Percentiles rank a stretch among this genome's conserved stretches.
These are phyloP conservation scores for Paraconiothyrium brasiliense DNA, from an alignment of 2,329 filamentous ascomycete genomes.

Conservation along the genomic window DNA sequence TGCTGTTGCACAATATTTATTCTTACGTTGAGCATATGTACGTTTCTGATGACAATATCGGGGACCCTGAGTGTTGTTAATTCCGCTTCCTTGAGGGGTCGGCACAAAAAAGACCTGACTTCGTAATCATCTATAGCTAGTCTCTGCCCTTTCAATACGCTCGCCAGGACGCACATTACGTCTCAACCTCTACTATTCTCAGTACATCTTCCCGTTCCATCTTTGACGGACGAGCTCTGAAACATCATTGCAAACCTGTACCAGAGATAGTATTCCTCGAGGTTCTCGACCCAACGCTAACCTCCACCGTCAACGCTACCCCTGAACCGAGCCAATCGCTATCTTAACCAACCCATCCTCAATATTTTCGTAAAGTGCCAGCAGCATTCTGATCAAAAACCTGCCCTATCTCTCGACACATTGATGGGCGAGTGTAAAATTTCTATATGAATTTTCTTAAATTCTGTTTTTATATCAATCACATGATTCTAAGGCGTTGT, in stretches of 20 bases:
- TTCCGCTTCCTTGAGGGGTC: no score
- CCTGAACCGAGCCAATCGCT: constrained; percentile 6
- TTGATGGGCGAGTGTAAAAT: no score
- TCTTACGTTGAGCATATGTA: background rate
- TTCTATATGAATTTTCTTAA: no score
- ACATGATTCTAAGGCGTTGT: constrained; percentile 37
- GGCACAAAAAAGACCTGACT: no score
- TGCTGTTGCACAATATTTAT: background rate
- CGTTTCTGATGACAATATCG: background rate
- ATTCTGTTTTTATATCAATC: background rate
- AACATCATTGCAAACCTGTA: background rate
- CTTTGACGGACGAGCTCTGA: no score
- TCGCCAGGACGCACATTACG: no score
- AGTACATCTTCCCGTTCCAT: no score
- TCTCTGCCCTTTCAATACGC: no score
- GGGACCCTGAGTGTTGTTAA: no score
- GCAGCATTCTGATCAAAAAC: background rate
- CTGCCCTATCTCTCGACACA: no score
- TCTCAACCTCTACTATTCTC: no score
- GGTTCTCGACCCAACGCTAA: background rate
- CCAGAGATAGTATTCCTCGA: background rate
- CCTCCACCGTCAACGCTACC: background rate
- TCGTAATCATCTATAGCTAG: no score
- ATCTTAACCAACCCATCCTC: background rate
- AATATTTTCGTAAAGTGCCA: background rate